Evolutionary conservation across 139 green algal species (phyloP).

Genomic region (Pleodorina starrii): DNA sequence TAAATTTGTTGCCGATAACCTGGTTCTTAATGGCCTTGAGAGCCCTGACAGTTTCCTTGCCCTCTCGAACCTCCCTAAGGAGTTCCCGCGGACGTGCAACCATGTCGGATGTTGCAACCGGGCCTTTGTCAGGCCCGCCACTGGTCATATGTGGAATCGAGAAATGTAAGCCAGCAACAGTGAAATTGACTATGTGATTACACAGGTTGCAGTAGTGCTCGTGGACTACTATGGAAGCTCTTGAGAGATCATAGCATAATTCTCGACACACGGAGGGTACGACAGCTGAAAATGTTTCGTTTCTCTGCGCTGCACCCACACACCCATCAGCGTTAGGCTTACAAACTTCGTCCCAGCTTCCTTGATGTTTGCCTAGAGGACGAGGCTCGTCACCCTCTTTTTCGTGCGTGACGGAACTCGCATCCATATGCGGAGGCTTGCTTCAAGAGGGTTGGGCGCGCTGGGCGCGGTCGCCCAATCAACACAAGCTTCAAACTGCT

Average conservation of each 20-base stretch:
- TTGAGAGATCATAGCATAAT: too few relatives aligned
- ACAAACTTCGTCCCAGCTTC: too few relatives aligned
- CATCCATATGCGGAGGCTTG: conserved; percentile 13
- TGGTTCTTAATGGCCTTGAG: conserved; percentile 40
- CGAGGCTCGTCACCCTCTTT: too few relatives aligned
- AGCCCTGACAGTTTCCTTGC: neutral
- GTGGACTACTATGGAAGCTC: too few relatives aligned
- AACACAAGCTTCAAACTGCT: neutral
- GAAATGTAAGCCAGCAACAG: too few relatives aligned
- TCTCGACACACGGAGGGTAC: too few relatives aligned
- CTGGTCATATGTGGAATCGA: conserved; percentile 7
- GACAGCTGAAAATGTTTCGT: too few relatives aligned
- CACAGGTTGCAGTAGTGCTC: too few relatives aligned
- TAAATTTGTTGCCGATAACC: conserved; percentile 39
- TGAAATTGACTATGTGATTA: too few relatives aligned
- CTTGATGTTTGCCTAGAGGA: too few relatives aligned
- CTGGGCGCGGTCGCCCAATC: neutral
- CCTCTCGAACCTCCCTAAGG: neutral
- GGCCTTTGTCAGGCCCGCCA: neutral
- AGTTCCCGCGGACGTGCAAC: conserved; percentile 41
- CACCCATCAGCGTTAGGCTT: too few relatives aligned
- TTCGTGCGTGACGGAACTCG: neutral
- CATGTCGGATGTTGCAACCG: conserved; percentile 15
- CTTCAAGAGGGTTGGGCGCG: neutral
- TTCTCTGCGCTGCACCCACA: too few relatives aligned